phyloP scores from a whole-genome alignment of 306 rosid genomes.

The Vigna trinervia region DNA sequence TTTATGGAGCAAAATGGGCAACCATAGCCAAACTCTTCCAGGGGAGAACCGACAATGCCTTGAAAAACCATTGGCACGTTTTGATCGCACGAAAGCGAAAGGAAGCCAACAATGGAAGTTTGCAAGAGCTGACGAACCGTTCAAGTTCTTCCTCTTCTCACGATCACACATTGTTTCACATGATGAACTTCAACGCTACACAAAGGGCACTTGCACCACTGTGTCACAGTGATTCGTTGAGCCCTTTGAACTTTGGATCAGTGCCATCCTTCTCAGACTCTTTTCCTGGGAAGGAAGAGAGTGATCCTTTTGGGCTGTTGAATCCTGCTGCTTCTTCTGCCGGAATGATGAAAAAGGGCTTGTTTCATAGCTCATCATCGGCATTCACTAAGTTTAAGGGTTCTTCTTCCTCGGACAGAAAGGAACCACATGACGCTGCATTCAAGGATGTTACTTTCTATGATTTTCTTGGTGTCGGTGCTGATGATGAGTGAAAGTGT shows the following conservation, averaged over 20 bases:
- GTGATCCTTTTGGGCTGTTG: not conserved
- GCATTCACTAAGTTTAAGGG: not conserved
- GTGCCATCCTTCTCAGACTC: not conserved
- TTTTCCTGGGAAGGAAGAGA: not conserved
- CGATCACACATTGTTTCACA: not conserved
- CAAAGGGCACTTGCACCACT: not conserved
- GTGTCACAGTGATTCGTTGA: not conserved
- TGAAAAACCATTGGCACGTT: conserved; percentile 88
- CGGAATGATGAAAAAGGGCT: not conserved
- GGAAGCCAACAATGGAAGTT: conserved; percentile 58
- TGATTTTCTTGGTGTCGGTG: conserved; percentile 72
- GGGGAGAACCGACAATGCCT: conserved; percentile 77
- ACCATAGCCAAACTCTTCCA: conserved; percentile 69
- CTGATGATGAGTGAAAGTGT: conserved; percentile 6
- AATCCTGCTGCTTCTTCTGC: not conserved
- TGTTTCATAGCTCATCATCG: not conserved
- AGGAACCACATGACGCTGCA: conserved; percentile 26
- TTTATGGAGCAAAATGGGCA: conserved; percentile 84
- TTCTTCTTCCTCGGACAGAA: conserved; percentile 40
- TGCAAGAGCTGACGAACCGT: conserved; percentile 25
- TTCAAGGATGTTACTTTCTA: conserved; percentile 55
- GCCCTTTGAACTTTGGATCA: not conserved
- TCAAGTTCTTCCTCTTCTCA: not conserved
- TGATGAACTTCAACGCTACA: not conserved
- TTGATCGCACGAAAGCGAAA: conserved; percentile 68